Base-by-base conservation (phyloP, 768 basidiomycete genomes). In the Psilocybe cyanescens region DNA sequence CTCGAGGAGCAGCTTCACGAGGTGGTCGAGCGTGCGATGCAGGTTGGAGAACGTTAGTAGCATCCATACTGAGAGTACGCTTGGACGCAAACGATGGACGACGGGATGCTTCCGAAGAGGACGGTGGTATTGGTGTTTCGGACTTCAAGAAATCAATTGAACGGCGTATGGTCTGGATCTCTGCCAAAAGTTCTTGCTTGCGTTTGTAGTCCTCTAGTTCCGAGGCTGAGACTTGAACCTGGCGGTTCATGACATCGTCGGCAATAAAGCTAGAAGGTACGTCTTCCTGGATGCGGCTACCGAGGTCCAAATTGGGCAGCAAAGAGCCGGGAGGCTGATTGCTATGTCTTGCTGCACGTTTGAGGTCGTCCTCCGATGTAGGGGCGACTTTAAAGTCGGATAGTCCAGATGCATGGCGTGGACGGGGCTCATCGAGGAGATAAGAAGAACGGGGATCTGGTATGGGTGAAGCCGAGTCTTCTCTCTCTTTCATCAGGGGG, bases 81-180 rank as follows among this genome's bases (percentile, higher is more conserved):
- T 83, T 82, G 11, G 89, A 89, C n/a, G 82, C 78, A 65, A 89
- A 72, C 7, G 91, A 92, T 9, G 86, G 83, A 50, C 80, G 82
- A 57, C 86, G 86, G 55, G 89, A 90, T n/a, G 80, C 80, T 57
- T 81, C 78, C 28, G 62, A 63, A 51, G 86, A 81, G 9, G 79
- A 81, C 24, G 87, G 83, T 17, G 87, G 83, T 17, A 81, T 81
- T 16, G 90, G 88, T 7, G 87, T 89, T 48, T 91, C 91, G 3
- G 87, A 80, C 70, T 88, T 88, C 45, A 94, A 77, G 3, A 85
- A 79, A 57, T 93, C 91, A 69, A 94, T 91, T 8, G 92, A 92
- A 67, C 84, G 81, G 53, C 92, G 85, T 61, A 94, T 91, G 11
- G 83, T 88, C 68, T 90, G 86, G 46, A 94, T 94, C 73, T 94